Evolutionary conservation across 768 basidiomycete genomes (phyloP).

Genomic region (Tricholoma matsutake): DNA sequence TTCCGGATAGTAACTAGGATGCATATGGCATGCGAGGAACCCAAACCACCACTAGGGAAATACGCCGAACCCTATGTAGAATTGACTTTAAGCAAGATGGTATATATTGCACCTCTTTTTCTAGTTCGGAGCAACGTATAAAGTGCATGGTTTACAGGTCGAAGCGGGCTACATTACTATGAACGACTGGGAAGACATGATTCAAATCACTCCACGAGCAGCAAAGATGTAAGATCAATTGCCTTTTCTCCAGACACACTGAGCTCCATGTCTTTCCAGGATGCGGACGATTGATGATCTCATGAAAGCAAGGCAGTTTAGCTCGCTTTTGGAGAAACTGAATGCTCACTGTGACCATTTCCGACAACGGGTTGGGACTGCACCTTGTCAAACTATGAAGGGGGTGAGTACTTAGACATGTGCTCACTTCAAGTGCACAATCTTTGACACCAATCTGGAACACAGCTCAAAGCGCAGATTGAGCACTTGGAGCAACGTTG

Average conservation of each 20-base stretch:
- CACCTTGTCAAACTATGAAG: neutral
- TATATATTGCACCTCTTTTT: neutral
- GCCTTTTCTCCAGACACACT: no score
- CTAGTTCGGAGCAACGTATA: neutral
- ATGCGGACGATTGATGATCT: slow-evolving; percentile 1
- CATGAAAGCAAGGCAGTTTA: neutral
- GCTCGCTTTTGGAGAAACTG: neutral
- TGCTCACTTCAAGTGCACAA: neutral
- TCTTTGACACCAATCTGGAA: neutral
- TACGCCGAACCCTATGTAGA: neutral
- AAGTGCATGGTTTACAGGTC: neutral
- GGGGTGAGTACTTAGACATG: neutral
- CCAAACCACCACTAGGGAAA: neutral
- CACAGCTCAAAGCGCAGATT: neutral
- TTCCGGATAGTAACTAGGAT: neutral
- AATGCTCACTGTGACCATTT: slow-evolving; percentile 8
- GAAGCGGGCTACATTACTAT: neutral
- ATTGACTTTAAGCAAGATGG: neutral
- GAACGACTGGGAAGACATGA: neutral
- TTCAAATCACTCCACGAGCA: neutral
- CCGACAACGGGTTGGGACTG: slow-evolving; percentile 8
- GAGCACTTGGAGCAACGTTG: neutral
- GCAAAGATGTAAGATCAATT: neutral
- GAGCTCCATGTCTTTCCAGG: neutral
- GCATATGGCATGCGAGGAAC: slow-evolving; percentile 1